Conservation (phyloP, 129 eudicot species). For the Sambucus nigra region DNA sequence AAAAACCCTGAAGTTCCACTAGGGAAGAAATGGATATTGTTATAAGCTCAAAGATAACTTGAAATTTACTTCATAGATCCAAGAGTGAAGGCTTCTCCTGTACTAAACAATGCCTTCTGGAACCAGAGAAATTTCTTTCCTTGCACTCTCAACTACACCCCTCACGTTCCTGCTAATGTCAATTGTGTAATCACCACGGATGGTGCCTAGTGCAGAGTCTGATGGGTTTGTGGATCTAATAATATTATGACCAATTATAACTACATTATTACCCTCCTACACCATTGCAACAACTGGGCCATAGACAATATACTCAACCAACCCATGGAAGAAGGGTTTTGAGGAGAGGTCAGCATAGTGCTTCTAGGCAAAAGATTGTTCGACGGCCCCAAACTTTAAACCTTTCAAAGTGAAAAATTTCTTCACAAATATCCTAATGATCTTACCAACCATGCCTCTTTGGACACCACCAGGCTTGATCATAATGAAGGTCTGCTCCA, state of each 20-base stretch:
- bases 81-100: slow-evolving; percentile 75
- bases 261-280: slow-evolving; percentile 62
- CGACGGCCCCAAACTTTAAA: slow-evolving; percentile 42
- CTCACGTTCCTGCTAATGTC: slow-evolving; percentile 82
- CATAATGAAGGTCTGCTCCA: slow-evolving; percentile 38
- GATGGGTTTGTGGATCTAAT: slow-evolving; percentile 70
- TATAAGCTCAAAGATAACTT: background rate
- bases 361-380: slow-evolving; percentile 46
- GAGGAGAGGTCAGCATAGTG: slow-evolving; percentile 60
- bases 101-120: slow-evolving; percentile 74
- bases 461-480: too few relatives aligned
- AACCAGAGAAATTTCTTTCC: slow-evolving; percentile 85
- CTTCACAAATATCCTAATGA: too few relatives aligned
- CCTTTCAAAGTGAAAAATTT: too few relatives aligned
- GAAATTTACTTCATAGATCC: slow-evolving; percentile 60
- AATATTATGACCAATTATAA: slow-evolving; percentile 45
- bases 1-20: background rate
- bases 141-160: slow-evolving; percentile 88
- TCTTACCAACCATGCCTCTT: slow-evolving; percentile 21
- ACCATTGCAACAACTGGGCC: slow-evolving; percentile 78
- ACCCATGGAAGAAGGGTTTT: slow-evolving; percentile 47
- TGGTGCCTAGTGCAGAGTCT: slow-evolving; percentile 58
- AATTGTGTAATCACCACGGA: slow-evolving; percentile 63
- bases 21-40: background rate
- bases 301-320: slow-evolving; percentile 52